These are phyloP conservation scores for Talaromyces albobiverticillius DNA, from an alignment of 2,329 filamentous ascomycete species.

Conservation along the genomic window DNA sequence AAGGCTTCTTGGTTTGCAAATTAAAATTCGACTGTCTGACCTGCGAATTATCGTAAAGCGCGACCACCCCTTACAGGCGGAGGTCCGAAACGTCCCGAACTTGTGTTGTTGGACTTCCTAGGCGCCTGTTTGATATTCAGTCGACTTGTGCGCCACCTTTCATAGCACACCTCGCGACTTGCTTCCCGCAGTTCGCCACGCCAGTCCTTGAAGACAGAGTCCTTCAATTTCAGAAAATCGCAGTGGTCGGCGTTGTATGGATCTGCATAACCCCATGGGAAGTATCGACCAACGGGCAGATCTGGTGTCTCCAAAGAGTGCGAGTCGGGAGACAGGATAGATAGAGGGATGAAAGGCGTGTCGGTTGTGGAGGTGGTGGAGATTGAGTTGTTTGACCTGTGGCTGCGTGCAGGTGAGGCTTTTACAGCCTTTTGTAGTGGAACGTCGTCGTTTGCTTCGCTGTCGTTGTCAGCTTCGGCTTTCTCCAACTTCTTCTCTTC, in stretches of 20 bases:
- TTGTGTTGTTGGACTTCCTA: constrained; percentile 21
- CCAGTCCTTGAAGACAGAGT: constrained; percentile 92
- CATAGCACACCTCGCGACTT: constrained; percentile 90
- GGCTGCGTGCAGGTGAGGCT: constrained; percentile 9
- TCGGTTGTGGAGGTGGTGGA: constrained; percentile 30
- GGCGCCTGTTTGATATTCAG: constrained; percentile 30
- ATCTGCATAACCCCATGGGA: constrained; percentile 96
- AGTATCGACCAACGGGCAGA: constrained; percentile 70
- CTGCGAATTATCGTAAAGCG: constrained; percentile 12
- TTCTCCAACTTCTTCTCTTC: constrained; percentile 9
- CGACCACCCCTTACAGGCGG: constrained; percentile 12
- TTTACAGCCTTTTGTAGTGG: constrained; percentile 13
- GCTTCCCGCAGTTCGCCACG: constrained; percentile 84
- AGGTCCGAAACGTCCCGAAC: constrained; percentile 28
- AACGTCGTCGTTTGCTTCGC: constrained; percentile 25
- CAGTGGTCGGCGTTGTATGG: constrained; percentile 89
- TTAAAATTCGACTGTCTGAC: background rate
- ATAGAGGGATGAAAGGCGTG: constrained; percentile 75
- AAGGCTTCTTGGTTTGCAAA: background rate
- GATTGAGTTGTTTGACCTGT: constrained; percentile 13
- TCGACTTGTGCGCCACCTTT: constrained; percentile 76
- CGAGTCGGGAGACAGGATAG: constrained; percentile 88
- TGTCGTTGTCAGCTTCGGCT: constrained; percentile 17
- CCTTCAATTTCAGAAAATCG: constrained; percentile 87
- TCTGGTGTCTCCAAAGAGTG: constrained; percentile 61